These are phyloP conservation scores for Gelatoporia subvermispora DNA, from an alignment of 768 basidiomycete genomes.

Conservation along the genomic window DNA sequence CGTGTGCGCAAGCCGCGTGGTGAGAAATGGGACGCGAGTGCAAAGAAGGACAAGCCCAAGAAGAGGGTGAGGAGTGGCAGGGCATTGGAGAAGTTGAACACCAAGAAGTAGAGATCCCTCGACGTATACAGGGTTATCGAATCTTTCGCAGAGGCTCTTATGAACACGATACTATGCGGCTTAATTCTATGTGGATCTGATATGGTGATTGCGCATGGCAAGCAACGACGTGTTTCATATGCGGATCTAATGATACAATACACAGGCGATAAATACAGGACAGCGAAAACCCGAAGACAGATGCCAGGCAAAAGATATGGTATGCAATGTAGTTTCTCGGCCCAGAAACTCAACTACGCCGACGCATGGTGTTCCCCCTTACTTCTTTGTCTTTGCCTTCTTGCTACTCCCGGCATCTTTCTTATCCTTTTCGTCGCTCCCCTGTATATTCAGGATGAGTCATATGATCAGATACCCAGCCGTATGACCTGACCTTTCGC, in stretches of 20 bases:
- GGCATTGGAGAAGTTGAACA: constrained; percentile 49
- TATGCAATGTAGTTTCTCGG: too few relatives aligned
- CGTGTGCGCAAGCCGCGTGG: constrained; percentile 37
- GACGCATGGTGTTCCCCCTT: too few relatives aligned
- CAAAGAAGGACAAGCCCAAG: constrained; percentile 29
- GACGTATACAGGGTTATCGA: too few relatives aligned
- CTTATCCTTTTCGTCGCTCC: constrained; percentile 30
- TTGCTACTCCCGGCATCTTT: constrained; percentile 29
- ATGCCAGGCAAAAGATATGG: too few relatives aligned
- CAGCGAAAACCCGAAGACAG: too few relatives aligned
- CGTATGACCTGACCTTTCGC: constrained; percentile 43
- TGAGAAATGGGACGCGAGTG: constrained; percentile 28
- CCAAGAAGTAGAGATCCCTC: constrained; percentile 51
- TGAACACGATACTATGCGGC: too few relatives aligned
- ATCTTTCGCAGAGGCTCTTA: too few relatives aligned
- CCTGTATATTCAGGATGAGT: neutral
- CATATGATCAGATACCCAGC: neutral
- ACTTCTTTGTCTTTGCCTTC: constrained; percentile 40
- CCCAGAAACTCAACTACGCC: too few relatives aligned
- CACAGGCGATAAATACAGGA: too few relatives aligned
- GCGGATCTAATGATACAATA: constrained; percentile 15
- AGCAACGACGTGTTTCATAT: too few relatives aligned
- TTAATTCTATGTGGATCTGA: too few relatives aligned
- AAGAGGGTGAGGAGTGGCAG: constrained; percentile 53
- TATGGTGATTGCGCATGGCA: too few relatives aligned